These are phyloP conservation scores for Oxytropis ochrocephala DNA, from an alignment of 306 rosid genomes.

Conservation along the genomic window DNA sequence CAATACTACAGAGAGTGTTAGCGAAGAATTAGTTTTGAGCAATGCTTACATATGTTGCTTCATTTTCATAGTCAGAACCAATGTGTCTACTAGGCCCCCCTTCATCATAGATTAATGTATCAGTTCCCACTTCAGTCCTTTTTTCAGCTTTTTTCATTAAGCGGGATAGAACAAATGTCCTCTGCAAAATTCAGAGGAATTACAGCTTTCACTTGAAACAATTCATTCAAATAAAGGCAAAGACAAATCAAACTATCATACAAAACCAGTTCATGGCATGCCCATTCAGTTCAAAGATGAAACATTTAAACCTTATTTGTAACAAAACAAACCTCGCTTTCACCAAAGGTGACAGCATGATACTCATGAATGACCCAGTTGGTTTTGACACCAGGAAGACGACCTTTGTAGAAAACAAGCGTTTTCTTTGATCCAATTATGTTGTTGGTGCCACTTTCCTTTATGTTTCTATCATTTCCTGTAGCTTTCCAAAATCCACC, in stretches of 20 bases:
- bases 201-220: neutral
- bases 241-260: neutral
- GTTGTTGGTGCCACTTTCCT: neutral
- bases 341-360: slow-evolving; percentile 1
- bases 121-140: slow-evolving; percentile 10
- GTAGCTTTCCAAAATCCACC: slow-evolving; percentile 73
- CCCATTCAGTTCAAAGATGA: neutral
- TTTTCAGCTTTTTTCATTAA: slow-evolving; percentile 31
- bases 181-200: slow-evolving; percentile 32
- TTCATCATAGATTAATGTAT: slow-evolving; percentile 3
- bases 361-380: slow-evolving; percentile 74
- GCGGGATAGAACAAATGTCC: slow-evolving; percentile 40
- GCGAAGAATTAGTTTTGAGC: neutral
- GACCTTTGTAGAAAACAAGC: slow-evolving; percentile 42
- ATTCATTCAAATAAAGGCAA: neutral
- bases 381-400: slow-evolving; percentile 28
- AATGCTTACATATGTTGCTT: slow-evolving; percentile 29
- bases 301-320: neutral
- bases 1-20: neutral
- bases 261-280: neutral
- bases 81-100: slow-evolving; percentile 22
- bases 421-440: slow-evolving; percentile 60
- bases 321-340: slow-evolving; percentile 30
- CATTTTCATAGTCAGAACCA: slow-evolving; percentile 13
- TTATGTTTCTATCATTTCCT: slow-evolving; percentile 34